Percentiles rank a stretch among this genome's conserved stretches.
Conservation (phyloP, 495 filamentous ascomycete genomes). For the Articulospora tetracladia region DNA sequence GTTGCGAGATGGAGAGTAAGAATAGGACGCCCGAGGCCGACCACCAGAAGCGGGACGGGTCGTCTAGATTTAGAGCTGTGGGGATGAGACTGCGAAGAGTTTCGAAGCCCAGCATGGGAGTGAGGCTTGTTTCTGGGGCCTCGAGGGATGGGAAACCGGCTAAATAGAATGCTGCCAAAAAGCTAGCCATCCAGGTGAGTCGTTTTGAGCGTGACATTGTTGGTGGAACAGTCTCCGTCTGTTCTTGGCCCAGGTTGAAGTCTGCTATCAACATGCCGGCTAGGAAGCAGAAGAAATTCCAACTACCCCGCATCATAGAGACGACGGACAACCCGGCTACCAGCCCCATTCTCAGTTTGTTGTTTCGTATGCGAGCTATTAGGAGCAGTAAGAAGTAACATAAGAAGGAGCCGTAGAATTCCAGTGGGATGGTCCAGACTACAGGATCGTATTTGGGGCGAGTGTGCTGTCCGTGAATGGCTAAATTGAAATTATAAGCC, state of each 20-base stretch:
- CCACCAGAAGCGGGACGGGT: conserved; percentile 7
- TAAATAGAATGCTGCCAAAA: conserved; percentile 1
- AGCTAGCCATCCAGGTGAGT: not conserved
- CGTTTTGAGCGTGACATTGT: not conserved
- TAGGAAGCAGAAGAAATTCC: conserved; percentile 10
- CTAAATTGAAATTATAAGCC: conserved; percentile 47
- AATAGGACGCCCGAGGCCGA: conserved; percentile 3
- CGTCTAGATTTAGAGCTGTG: not conserved
- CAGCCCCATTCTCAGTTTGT: not conserved
- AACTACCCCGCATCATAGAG: conserved; percentile 1
- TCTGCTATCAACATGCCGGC: conserved; percentile 11
- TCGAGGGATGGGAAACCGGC: conserved; percentile 10
- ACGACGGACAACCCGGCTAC: not conserved
- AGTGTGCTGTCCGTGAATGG: conserved; percentile 30
- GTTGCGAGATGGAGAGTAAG: conserved; percentile 41
- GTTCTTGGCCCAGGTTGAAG: conserved; percentile 6
- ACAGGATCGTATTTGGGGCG: conserved; percentile 56
- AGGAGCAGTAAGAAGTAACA: conserved; percentile 56
- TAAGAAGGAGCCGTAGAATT: conserved; percentile 60
- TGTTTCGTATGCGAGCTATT: conserved; percentile 34
- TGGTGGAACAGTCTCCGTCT: not conserved
- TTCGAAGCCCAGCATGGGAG: conserved; percentile 9
- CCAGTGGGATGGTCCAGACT: conserved; percentile 70
- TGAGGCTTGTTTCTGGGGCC: not conserved
- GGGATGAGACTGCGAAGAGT: conserved; percentile 3